phyloP scores from a whole-genome alignment of 495 filamentous ascomycete species.

The Rhypophila decipiens region DNA sequence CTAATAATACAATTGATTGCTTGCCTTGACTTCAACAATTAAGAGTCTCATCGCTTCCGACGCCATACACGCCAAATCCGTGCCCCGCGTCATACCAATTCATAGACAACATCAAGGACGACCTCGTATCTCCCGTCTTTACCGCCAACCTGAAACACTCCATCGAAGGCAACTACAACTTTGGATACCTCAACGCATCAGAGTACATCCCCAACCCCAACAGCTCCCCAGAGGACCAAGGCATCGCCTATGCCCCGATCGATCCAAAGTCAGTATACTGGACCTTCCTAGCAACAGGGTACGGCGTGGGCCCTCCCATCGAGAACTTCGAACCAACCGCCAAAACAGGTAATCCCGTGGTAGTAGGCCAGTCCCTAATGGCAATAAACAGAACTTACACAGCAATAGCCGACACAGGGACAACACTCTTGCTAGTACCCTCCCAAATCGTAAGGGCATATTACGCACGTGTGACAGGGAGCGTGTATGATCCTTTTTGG shows the following conservation, averaged over 20 bases:
- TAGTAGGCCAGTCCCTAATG: no score
- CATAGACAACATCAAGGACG: not conserved
- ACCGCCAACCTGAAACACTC: not conserved
- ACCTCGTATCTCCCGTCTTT: not conserved
- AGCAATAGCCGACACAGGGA: not conserved
- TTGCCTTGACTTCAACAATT: no score
- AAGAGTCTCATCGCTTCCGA: no score
- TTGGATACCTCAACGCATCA: not conserved
- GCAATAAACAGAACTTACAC: not conserved
- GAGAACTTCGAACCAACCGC: no score
- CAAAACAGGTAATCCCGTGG: no score
- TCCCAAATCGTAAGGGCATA: not conserved
- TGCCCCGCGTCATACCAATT: no score
- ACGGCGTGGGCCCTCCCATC: not conserved
- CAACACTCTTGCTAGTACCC: not conserved
- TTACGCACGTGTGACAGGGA: not conserved
- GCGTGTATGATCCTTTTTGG: slow-evolving; percentile 34
- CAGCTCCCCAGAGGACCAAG: no score
- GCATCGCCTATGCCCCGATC: not conserved
- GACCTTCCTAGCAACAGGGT: not conserved
- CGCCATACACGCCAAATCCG: no score
- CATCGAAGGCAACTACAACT: not conserved
- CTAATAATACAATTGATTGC: no score
- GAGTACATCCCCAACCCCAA: not conserved
- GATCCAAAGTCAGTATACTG: not conserved